Conservation (phyloP, 2,329 filamentous ascomycete genomes). For the Trichoderma breve region DNA sequence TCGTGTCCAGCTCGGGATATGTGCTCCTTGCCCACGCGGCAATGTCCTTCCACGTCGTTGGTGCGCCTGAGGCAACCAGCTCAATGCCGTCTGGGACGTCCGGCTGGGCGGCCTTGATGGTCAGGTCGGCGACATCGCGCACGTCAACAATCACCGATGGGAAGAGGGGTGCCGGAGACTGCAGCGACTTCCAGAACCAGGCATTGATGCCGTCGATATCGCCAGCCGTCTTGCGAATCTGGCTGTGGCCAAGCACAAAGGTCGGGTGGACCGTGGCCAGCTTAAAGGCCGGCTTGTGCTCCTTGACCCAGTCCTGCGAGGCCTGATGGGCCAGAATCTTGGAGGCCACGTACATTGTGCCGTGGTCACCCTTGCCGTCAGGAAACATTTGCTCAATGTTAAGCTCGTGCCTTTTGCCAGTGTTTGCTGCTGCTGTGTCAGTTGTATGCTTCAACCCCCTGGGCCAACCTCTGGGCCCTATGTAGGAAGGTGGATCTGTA, state of each 20-base stretch:
- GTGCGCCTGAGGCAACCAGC: conserved; percentile 9
- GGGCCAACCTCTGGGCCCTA: background rate
- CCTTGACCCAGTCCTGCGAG: conserved; percentile 19
- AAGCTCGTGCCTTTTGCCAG: background rate
- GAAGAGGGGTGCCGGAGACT: conserved; percentile 11
- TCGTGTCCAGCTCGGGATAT: conserved; percentile 7
- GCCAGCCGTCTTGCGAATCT: conserved; percentile 12
- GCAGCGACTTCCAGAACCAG: conserved; percentile 18
- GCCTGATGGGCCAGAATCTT: conserved; percentile 24
- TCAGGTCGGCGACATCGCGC: conserved; percentile 20
- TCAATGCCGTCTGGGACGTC: background rate
- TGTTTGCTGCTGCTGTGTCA: background rate
- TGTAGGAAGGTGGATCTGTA: background rate
- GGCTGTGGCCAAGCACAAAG: conserved; percentile 23
- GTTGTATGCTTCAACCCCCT: background rate
- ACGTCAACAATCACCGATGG: conserved; percentile 18
- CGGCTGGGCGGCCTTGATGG: background rate
- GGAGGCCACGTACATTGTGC: conserved; percentile 22
- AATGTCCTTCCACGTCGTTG: conserved; percentile 1
- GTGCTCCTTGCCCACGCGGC: background rate
- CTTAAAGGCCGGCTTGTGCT: conserved; percentile 20
- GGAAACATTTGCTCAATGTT: conserved; percentile 6
- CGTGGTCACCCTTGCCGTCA: background rate
- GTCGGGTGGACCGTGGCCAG: conserved; percentile 22
- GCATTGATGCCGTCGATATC: conserved; percentile 21